These are phyloP conservation scores for Ottelia alismoides DNA, from an alignment of 106 monocot species.

Conservation along the genomic window DNA sequence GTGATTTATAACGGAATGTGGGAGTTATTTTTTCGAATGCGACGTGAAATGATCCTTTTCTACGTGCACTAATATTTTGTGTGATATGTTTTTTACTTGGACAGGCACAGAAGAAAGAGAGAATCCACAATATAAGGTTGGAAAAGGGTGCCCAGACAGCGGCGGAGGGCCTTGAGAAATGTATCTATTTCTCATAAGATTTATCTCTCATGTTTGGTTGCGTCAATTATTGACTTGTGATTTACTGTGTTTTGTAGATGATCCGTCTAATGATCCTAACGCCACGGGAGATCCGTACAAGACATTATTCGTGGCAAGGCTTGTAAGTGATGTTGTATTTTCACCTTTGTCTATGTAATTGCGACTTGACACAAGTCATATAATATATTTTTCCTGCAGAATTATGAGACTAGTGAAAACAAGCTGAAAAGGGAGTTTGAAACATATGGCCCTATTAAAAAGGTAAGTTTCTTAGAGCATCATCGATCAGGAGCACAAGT, in stretches of 20 bases:
- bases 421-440: constrained; percentile 98
- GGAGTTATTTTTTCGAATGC: too few relatives aligned
- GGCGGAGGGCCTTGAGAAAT: constrained; percentile 83
- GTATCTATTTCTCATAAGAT: constrained; percentile 45
- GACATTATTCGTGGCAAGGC: constrained; percentile 91
- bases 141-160: constrained; percentile 77
- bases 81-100: constrained; percentile 1
- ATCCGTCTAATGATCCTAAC: constrained; percentile 58
- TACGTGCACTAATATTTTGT: not conserved
- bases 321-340: constrained; percentile 39
- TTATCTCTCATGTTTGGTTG: not conserved
- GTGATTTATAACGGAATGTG: too few relatives aligned
- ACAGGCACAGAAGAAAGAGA: constrained; percentile 64
- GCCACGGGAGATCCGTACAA: constrained; percentile 86
- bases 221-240: not conserved
- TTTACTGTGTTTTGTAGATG: constrained; percentile 32
- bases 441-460: constrained; percentile 95
- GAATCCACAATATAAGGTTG: constrained; percentile 58
- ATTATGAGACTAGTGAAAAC: constrained; percentile 85
- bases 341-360: not conserved
- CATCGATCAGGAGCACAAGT: constrained; percentile 28
- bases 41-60: too few relatives aligned
- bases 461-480: constrained; percentile 58
- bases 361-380: not conserved
- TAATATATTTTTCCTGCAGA: constrained; percentile 42